A percentile compares a stretch with the other conserved stretches of the same genome.
Evolutionary conservation across 2,329 filamentous ascomycete species (phyloP).

Genomic region (Lachnellula occidentalis): DNA sequence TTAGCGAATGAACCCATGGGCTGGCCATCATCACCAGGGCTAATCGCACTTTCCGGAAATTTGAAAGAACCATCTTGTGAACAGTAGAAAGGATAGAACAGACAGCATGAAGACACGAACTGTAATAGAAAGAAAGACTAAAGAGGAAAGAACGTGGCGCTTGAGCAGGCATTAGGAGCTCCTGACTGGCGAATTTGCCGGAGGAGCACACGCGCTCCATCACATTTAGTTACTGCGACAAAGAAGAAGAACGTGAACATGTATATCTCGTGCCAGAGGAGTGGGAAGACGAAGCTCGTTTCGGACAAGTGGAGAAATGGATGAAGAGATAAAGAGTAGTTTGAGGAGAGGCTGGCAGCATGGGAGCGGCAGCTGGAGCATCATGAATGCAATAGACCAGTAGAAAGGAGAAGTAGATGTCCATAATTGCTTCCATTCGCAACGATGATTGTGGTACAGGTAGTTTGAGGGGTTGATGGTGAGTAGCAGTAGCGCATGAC

Average conservation of each 20-base stretch:
- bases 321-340: neutral
- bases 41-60: neutral
- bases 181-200: too few relatives aligned
- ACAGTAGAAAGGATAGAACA: too few relatives aligned
- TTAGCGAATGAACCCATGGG: neutral
- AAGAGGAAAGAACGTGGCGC: neutral
- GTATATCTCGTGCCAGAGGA: too few relatives aligned
- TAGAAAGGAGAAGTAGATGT: neutral
- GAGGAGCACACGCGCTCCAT: neutral
- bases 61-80: neutral
- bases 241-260: neutral
- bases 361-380: neutral
- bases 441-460: too few relatives aligned
- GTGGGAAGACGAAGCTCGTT: neutral
- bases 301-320: neutral
- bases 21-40: neutral
- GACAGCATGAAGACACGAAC: neutral
- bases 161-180: too few relatives aligned
- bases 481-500: too few relatives aligned
- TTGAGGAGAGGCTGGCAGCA: neutral
- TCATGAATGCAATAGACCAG: neutral
- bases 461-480: too few relatives aligned
- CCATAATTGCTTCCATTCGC: too few relatives aligned
- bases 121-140: neutral
- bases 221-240: neutral